phyloP scores from a whole-genome alignment of 1,139 yeast genomes.

The Hyphopichia wangnamkhiaoensis region DNA sequence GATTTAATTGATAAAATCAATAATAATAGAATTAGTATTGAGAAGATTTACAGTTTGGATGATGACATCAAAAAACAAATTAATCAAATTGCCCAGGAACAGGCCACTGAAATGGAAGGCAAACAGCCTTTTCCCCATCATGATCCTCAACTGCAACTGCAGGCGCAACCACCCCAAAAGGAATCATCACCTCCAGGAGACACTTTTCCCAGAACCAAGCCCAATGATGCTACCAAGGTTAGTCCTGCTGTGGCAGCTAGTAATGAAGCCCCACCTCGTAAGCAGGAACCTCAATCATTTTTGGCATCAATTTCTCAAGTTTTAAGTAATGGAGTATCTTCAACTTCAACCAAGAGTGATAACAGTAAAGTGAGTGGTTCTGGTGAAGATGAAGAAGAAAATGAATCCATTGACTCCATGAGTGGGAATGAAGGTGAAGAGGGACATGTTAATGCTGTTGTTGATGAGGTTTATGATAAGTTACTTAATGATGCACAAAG shows the following conservation, averaged over 20 bases:
- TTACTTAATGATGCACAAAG: constrained; percentile 65
- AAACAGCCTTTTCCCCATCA: constrained; percentile 5
- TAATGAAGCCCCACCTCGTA: not conserved
- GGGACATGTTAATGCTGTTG: constrained; percentile 35
- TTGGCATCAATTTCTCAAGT: constrained; percentile 1
- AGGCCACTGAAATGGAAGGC: constrained; percentile 11
- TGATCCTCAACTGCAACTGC: not conserved
- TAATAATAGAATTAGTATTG: constrained; percentile 51
- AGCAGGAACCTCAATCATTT: not conserved
- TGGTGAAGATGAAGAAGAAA: constrained; percentile 25
- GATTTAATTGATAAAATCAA: constrained; percentile 71
- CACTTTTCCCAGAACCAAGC: not conserved
- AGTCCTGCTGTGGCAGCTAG: not conserved
- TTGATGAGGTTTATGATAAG: constrained; percentile 72
- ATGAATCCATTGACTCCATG: constrained; percentile 32
- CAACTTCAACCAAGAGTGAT: constrained; percentile 5
- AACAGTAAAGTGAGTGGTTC: constrained; percentile 2
- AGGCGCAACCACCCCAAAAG: not conserved
- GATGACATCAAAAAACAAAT: constrained; percentile 13
- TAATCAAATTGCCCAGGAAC: constrained; percentile 10
- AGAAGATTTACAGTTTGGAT: constrained; percentile 47
- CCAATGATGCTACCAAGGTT: not conserved
- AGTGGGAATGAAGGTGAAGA: constrained; percentile 12
- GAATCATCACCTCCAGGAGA: not conserved
- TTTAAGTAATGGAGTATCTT: not conserved